Conservation (phyloP, 495 filamentous ascomycete genomes). For the Podospora fimiseda region DNA sequence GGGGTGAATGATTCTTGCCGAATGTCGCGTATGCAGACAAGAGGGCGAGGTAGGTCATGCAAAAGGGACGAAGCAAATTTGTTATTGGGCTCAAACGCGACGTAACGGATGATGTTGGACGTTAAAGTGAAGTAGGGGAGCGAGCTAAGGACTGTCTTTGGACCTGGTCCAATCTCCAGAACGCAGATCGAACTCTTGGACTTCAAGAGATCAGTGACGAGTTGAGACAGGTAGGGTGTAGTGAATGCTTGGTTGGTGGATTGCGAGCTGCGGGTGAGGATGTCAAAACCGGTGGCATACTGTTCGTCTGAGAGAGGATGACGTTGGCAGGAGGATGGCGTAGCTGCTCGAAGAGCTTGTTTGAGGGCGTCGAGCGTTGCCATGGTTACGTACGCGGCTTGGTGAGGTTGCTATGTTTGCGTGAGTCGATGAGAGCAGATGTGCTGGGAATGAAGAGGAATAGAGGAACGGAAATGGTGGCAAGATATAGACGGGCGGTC, state of each 20-base stretch:
- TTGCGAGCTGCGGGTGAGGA: slow-evolving; percentile 38
- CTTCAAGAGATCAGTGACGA: slow-evolving; percentile 44
- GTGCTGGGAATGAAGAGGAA: not conserved
- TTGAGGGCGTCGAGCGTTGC: not conserved
- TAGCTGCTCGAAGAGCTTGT: not conserved
- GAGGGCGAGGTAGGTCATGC: slow-evolving; percentile 38
- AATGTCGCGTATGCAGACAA: slow-evolving; percentile 48
- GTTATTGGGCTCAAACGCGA: slow-evolving; percentile 52
- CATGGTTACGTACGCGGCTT: not conserved
- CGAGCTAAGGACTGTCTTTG: slow-evolving; percentile 45
- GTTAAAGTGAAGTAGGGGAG: no score
- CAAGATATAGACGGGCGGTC: not conserved
- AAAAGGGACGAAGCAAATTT: slow-evolving; percentile 44
- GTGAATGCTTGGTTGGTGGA: slow-evolving; percentile 51
- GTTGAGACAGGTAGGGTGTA: slow-evolving; percentile 47
- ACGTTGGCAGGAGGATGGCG: no score
- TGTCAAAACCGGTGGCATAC: slow-evolving; percentile 49
- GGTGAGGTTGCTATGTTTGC: not conserved
- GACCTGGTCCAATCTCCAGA: slow-evolving; percentile 57
- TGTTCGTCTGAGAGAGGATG: slow-evolving; percentile 48
- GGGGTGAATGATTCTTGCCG: slow-evolving; percentile 40
- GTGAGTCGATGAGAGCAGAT: not conserved
- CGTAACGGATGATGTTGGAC: slow-evolving; percentile 44
- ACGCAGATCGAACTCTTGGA: slow-evolving; percentile 45
- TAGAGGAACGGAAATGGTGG: not conserved